Base-by-base conservation (phyloP, 2,329 filamentous ascomycete species). In the Alternaria burnsii region DNA sequence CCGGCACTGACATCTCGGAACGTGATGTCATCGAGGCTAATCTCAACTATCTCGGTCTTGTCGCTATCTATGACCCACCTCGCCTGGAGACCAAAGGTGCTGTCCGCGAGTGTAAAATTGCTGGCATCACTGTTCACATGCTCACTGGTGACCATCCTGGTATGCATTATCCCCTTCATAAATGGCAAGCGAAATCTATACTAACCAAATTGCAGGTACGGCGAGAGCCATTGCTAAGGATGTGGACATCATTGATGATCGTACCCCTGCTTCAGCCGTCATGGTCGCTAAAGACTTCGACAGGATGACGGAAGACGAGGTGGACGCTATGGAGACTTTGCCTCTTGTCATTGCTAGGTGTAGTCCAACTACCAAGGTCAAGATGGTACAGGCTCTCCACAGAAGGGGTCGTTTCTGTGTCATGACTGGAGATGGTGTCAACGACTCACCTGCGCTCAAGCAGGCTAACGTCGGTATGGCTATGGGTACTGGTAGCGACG, bases 41-140 rank as follows among this genome's bases (percentile, higher is more conserved):
- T 30, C 86, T 97, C 32, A 85, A 84, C 3, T 91, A 96, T 62
- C 86, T 92, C 14, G 94, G 93, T n/a, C 85, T 97, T 10, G 89
- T 91, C 50, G 93, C 92, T 57, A 90, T 97, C 64, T 94, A 95
- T 74, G 93, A 97, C 68, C 93, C 93, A 4, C 93, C 92, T 56
- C 91, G 93, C 2, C 87, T 88, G 2, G 93, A 96, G 79, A 93
- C 93, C 0, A 91, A 89, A 22, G 85, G 75, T 36, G 80, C 81
- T 16, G 82, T 83, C 48, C 74, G 74, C 26, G 76, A 80, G 56
- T 83, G 81, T 36, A 80, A 82, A 58, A 71, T 76, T 41, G 81
- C 81, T 42, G 81, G 81, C n/a, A 82, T 83, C 46, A 80, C 78
- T 0, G 81, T 83, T 1, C 81, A 83, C 63, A 83, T 83, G 82